Percentiles rank a stretch among this genome's conserved stretches.
Conservation (phyloP, 495 filamentous ascomycete species). For the Evernia prunastri region DNA sequence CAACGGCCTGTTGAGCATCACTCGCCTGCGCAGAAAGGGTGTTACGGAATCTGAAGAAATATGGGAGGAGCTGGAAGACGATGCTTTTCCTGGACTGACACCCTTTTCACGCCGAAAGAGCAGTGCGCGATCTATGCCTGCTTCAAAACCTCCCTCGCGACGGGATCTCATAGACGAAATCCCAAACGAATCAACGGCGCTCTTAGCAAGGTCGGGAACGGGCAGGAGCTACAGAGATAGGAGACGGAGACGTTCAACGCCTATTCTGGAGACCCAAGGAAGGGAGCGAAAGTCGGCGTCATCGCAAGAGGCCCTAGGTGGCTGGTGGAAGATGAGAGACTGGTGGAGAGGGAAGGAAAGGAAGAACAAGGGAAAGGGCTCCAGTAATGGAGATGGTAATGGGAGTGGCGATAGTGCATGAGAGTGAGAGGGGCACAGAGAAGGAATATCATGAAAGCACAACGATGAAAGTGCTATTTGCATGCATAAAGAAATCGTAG, state of each 20-base stretch:
- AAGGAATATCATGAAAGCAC: not conserved
- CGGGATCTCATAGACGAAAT: constrained; percentile 16
- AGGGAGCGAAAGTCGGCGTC: constrained; percentile 10
- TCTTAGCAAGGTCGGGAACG: constrained; percentile 16
- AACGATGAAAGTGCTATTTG: not conserved
- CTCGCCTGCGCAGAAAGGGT: constrained; percentile 19
- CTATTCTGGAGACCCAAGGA: constrained; percentile 14
- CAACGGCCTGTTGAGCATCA: constrained; percentile 12
- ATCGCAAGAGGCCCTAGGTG: constrained; percentile 29
- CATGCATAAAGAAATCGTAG: not conserved
- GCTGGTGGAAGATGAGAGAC: constrained; percentile 34
- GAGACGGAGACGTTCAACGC: constrained; percentile 21
- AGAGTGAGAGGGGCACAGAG: constrained; percentile 15
- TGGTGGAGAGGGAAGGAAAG: constrained; percentile 32
- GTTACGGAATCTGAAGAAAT: constrained; percentile 55
- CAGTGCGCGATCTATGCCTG: constrained; percentile 19
- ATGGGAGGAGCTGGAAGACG: constrained; percentile 61
- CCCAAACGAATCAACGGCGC: constrained; percentile 19
- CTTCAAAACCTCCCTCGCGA: constrained; percentile 13
- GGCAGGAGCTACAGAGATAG: constrained; percentile 27
- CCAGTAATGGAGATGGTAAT: not conserved
- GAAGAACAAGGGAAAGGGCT: constrained; percentile 13
- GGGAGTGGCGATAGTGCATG: constrained; percentile 14
- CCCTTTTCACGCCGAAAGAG: constrained; percentile 24
- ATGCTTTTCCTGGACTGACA: constrained; percentile 32